A percentile compares a stretch with the other conserved stretches of the same genome.
These are phyloP conservation scores for Carnegiea gigantea DNA, from an alignment of 179 eudicot genomes.

Conservation along the genomic window DNA sequence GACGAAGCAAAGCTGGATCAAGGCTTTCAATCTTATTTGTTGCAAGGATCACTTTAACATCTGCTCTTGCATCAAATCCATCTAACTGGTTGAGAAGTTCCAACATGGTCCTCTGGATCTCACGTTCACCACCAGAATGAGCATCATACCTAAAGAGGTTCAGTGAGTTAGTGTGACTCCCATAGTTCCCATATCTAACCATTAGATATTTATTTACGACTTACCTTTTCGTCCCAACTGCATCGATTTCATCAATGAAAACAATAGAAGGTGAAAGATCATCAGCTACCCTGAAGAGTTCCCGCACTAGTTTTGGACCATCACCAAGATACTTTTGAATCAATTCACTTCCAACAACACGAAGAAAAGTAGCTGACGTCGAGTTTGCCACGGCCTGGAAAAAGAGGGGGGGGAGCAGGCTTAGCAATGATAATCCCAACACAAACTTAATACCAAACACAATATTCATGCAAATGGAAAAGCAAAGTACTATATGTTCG, in stretches of 20 bases:
- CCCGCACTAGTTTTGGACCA: constrained; percentile 93
- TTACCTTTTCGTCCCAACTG: constrained; percentile 94
- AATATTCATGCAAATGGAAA: neutral
- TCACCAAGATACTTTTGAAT: constrained; percentile 96
- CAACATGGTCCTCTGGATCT: constrained; percentile 98
- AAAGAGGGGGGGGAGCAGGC: neutral
- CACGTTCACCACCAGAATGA: constrained; percentile 98
- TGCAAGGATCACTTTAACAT: constrained; percentile 94
- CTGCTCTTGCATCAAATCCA: constrained; percentile 96
- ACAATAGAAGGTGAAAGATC: constrained; percentile 95
- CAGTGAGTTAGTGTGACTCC: neutral
- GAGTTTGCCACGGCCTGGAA: constrained; percentile 94
- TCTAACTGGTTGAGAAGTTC: constrained; percentile 92
- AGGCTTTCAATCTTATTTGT: constrained; percentile 92
- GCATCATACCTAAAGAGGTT: constrained; percentile 74
- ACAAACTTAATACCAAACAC: neutral
- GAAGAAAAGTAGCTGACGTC: constrained; percentile 89
- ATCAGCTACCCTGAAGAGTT: constrained; percentile 95
- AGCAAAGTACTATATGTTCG: neutral
- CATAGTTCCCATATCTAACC: constrained; percentile 1
- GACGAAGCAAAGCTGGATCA: constrained; percentile 94
- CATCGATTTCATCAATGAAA: constrained; percentile 95
- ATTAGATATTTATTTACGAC: neutral
- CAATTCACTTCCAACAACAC: constrained; percentile 96
- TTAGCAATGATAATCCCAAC: neutral